Evolutionary conservation across 2,329 filamentous ascomycete genomes (phyloP), one percentile per base, ranked within the genome.

Genomic region (Ophiocordyceps unilateralis): DNA sequence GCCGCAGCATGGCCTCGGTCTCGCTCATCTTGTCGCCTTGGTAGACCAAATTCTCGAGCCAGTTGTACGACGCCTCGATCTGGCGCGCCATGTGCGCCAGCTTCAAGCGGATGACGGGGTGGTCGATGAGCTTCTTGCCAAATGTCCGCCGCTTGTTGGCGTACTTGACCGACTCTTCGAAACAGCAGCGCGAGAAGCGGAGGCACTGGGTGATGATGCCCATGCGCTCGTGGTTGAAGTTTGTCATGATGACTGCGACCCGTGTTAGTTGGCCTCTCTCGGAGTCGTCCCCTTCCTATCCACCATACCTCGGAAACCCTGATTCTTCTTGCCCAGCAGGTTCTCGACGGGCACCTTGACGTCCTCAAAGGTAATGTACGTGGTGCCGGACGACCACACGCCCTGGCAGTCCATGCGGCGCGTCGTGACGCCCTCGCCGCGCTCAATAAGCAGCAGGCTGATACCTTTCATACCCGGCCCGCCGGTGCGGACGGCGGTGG

Each of bases 291-390:
- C 2, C 23, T 37, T 40, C 28, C 3, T 14, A 14, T 15, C 17
- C 17, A 23, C 20, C 41, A 7, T 43, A 43, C 42, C 42, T 67
- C 88, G 85, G 77, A 98, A 98, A 34, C 91, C 91, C 62, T 93
- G 82, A 72, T 98, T 94, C 69, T 93, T 81, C 71, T 95, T 96
- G 66, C 91, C 91, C 47, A 98, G 80, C 54, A 98, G 64, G 69
- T 98, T 96, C 74, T 94, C 89, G n/a, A 96, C 91, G 1, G 91
- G 91, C 0, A 98, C 91, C 71, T 96, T 96, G 64, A 96, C 91
- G 59, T 98, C 91, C 64, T 98, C 91, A 52, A 96, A 96, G 38
- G 89, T 95, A 59, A 98, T 81, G 65, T 96, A 98, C 26, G 91
- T 95, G 15, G 91, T 96, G 43, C 91, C 91, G 51, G 78, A 85